phyloP scores from a whole-genome alignment of 495 filamentous ascomycete genomes.

The Xylaria scruposa region DNA sequence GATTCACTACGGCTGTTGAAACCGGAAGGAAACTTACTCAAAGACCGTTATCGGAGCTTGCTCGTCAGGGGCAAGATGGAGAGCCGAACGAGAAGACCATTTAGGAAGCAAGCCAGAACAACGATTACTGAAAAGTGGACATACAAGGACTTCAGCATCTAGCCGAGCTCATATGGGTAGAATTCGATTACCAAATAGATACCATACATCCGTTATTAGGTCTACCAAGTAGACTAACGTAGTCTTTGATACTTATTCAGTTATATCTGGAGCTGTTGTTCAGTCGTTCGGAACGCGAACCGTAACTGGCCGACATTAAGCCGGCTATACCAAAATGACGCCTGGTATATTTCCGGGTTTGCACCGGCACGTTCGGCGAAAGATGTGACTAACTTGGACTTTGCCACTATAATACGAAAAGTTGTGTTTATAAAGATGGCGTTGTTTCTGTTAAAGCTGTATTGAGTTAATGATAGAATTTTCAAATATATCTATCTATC shows the following conservation, averaged over 20 bases:
- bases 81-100: conserved; percentile 73
- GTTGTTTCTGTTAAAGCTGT: background rate
- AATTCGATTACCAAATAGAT: background rate
- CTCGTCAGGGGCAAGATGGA: conserved; percentile 90
- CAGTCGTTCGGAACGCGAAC: background rate
- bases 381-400: background rate
- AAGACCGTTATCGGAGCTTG: conserved; percentile 88
- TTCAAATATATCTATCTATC: background rate
- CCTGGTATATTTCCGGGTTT: background rate
- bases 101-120: conserved; percentile 77
- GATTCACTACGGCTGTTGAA: conserved; percentile 88
- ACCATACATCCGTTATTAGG: background rate
- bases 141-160: conserved; percentile 83
- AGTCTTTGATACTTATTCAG: background rate
- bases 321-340: conserved; percentile 1
- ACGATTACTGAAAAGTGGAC: conserved; percentile 93
- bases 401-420: background rate
- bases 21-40: conserved; percentile 91
- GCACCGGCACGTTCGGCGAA: conserved; percentile 9
- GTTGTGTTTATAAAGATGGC: background rate
- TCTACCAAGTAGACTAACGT: background rate
- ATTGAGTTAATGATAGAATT: background rate
- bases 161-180: conserved; percentile 14
- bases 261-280: background rate
- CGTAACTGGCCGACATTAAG: conserved; percentile 15